These are phyloP conservation scores for Lachnellula occidentalis DNA, from an alignment of 2,329 filamentous ascomycete genomes.

Conservation along the genomic window DNA sequence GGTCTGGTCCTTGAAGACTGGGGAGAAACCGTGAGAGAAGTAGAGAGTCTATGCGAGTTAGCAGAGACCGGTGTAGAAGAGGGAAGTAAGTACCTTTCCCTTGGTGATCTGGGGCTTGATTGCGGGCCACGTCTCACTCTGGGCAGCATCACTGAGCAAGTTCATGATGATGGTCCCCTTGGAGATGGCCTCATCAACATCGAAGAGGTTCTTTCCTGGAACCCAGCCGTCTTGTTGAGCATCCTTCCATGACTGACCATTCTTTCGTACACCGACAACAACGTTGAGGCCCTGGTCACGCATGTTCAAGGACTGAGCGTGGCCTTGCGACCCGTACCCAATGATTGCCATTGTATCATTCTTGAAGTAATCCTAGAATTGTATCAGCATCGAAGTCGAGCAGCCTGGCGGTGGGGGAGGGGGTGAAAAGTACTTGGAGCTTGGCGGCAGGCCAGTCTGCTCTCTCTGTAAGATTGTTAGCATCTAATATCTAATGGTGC, in stretches of 20 bases:
- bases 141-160: slow-evolving; percentile 93
- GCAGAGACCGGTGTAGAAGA: slow-evolving; percentile 3
- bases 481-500: not conserved
- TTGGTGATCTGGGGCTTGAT: slow-evolving; percentile 98
- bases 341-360: slow-evolving; percentile 98
- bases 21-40: slow-evolving; percentile 99
- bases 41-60: slow-evolving; percentile 72
- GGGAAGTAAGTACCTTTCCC: slow-evolving; percentile 68
- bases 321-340: slow-evolving; percentile 95
- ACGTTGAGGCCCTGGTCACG: slow-evolving; percentile 99
- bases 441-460: slow-evolving; percentile 98
- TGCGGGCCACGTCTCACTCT: slow-evolving; percentile 96
- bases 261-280: slow-evolving; percentile 97
- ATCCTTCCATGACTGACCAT: slow-evolving; percentile 97
- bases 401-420: slow-evolving; percentile 9
- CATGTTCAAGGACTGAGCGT: slow-evolving; percentile 98
- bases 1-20: slow-evolving; percentile 99
- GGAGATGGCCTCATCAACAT: slow-evolving; percentile 91
- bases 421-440: slow-evolving; percentile 68
- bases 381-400: slow-evolving; percentile 16
- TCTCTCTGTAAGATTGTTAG: slow-evolving; percentile 60
- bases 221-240: slow-evolving; percentile 97
- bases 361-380: slow-evolving; percentile 91
- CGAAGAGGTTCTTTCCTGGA: slow-evolving; percentile 97
- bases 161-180: slow-evolving; percentile 98